Conservation (phyloP, 768 basidiomycete genomes). For the Cyclocybe aegerita region DNA sequence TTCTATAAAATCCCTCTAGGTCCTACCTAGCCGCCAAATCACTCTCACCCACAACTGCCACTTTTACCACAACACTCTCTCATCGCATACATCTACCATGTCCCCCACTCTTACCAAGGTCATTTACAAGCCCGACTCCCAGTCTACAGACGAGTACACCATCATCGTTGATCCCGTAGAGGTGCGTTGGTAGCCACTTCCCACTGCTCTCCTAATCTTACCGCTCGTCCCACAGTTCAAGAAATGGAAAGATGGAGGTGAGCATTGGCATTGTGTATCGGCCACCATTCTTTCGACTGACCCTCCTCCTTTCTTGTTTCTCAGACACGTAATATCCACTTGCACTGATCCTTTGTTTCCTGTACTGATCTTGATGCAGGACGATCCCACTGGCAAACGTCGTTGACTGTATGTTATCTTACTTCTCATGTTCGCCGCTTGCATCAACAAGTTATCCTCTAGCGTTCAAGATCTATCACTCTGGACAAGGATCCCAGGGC, state of each 20-base stretch:
- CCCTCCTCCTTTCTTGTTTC: constrained; percentile 16
- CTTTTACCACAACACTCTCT: constrained; percentile 14
- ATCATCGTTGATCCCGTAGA: constrained; percentile 64
- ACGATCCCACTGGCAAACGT: constrained; percentile 71
- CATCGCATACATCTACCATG: constrained; percentile 30
- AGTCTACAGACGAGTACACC: constrained; percentile 71
- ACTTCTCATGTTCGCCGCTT: background rate
- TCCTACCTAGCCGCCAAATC: constrained; percentile 6
- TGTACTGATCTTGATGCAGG: constrained; percentile 32
- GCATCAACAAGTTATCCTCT: background rate
- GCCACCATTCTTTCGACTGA: constrained; percentile 8
- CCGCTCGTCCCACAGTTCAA: constrained; percentile 47
- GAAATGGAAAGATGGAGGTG: constrained; percentile 82
- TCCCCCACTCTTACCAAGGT: constrained; percentile 59
- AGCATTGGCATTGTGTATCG: constrained; percentile 22
- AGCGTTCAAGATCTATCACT: constrained; percentile 75
- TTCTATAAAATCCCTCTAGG: constrained; percentile 15
- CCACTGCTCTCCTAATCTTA: constrained; percentile 9
- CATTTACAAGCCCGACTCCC: constrained; percentile 75
- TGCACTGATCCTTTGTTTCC: background rate
- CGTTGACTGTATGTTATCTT: constrained; percentile 69
- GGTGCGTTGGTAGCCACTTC: constrained; percentile 38
- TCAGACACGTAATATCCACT: constrained; percentile 61
- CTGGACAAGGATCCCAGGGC: constrained; percentile 78
- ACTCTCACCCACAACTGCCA: too few relatives aligned